Conservation (phyloP, 2,329 filamentous ascomycete genomes). For the Aspergillus persii region DNA sequence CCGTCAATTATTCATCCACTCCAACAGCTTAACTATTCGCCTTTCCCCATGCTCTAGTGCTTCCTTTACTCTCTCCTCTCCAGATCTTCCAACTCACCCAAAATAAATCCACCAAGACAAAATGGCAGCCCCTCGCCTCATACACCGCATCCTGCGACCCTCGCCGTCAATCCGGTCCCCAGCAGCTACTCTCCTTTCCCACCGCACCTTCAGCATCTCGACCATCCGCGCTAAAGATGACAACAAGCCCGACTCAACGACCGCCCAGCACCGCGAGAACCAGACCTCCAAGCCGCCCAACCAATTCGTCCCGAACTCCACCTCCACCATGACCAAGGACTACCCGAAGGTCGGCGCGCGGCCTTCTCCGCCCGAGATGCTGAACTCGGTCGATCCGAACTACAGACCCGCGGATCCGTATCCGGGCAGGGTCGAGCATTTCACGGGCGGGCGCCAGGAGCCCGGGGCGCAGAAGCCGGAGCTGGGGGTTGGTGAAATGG, state of each 20-base stretch:
- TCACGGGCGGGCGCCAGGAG: conserved; percentile 63
- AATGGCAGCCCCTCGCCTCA: conserved; percentile 50
- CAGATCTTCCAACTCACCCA: neutral
- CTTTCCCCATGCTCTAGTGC: neutral
- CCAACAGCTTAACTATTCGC: neutral
- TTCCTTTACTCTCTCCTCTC: neutral
- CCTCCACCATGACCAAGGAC: conserved; percentile 61
- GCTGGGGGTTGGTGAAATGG: conserved; percentile 79
- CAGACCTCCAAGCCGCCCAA: conserved; percentile 59
- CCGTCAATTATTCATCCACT: conserved; percentile 16
- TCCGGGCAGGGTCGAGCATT: conserved; percentile 62
- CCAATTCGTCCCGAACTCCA: conserved; percentile 63
- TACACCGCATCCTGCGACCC: conserved; percentile 46
- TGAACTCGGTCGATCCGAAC: conserved; percentile 55
- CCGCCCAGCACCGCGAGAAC: conserved; percentile 53
- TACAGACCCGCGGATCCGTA: conserved; percentile 60
- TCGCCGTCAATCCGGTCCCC: conserved; percentile 18
- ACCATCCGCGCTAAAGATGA: conserved; percentile 37
- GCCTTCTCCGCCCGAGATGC: conserved; percentile 58
- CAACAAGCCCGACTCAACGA: conserved; percentile 47
- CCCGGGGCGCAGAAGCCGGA: conserved; percentile 58
- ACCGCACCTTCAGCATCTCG: conserved; percentile 32
- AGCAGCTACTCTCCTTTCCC: conserved; percentile 26
- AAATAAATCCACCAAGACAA: neutral
- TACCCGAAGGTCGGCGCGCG: conserved; percentile 60